A percentile compares a stretch with the other conserved stretches of the same genome.
phyloP scores from a whole-genome alignment of 495 filamentous ascomycete genomes.

The Aspergillus panamensis region DNA sequence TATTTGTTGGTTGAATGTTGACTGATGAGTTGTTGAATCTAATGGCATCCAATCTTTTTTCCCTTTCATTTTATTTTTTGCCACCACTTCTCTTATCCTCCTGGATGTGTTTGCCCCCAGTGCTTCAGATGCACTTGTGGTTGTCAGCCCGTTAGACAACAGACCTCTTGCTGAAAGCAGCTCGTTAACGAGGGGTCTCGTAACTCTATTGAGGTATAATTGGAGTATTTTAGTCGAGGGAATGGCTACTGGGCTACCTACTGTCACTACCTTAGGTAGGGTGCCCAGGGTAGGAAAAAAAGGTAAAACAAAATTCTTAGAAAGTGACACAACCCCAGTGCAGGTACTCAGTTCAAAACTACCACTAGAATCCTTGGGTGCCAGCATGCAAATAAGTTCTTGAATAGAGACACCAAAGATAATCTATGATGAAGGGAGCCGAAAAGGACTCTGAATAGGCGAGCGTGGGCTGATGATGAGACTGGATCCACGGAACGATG shows the following conservation, averaged over 20 bases:
- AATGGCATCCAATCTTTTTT: background rate
- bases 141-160: conserved; percentile 16
- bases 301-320: no score
- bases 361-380: background rate
- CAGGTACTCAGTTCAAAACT: background rate
- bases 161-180: conserved; percentile 16
- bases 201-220: background rate
- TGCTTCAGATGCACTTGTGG: conserved; percentile 14
- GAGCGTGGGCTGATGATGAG: background rate
- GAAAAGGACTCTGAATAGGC: background rate
- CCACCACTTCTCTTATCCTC: background rate
- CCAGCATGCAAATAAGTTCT: no score
- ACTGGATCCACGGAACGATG: conserved; percentile 14
- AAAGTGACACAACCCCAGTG: background rate
- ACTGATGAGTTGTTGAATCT: background rate
- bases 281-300: background rate
- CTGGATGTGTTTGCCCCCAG: conserved; percentile 5
- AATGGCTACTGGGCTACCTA: conserved; percentile 2
- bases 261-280: no score
- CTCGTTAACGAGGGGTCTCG: conserved; percentile 3
- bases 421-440: background rate
- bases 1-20: background rate
- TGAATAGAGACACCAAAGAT: no score
- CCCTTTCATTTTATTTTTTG: conserved; percentile 5
- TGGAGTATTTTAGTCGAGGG: conserved; percentile 4